These are phyloP conservation scores for Aspergillus puulaauensis DNA, from an alignment of 2,329 filamentous ascomycete genomes.

Conservation along the genomic window DNA sequence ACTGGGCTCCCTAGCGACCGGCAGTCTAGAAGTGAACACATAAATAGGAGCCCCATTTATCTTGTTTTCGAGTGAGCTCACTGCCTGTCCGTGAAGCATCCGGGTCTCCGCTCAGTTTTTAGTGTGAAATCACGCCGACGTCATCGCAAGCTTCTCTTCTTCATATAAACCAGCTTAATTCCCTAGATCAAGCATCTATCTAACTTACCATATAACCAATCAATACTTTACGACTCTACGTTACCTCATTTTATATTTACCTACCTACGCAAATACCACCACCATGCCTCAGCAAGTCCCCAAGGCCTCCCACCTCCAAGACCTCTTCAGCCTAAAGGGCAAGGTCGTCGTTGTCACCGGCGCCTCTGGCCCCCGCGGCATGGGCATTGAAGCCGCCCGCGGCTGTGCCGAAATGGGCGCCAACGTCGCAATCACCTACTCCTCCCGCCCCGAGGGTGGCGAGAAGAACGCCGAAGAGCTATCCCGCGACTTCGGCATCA, in stretches of 20 bases:
- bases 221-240: neutral
- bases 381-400: conserved; percentile 66
- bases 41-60: neutral
- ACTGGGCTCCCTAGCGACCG: neutral
- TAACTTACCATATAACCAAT: neutral
- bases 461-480: conserved; percentile 67
- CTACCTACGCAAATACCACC: neutral
- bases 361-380: conserved; percentile 61
- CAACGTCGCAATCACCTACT: conserved; percentile 66
- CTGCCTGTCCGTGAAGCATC: neutral
- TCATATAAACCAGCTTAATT: neutral
- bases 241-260: neutral
- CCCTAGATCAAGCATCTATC: no score
- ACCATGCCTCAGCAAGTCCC: conserved; percentile 42
- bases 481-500: conserved; percentile 59
- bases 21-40: neutral
- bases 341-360: conserved; percentile 50
- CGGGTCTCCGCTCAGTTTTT: neutral
- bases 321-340: conserved; percentile 50
- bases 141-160: neutral
- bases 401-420: conserved; percentile 65
- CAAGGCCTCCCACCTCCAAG: conserved; percentile 33
- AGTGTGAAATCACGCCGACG: conserved; percentile 2
- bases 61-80: neutral
- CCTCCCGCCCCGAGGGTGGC: conserved; percentile 60